These are phyloP conservation scores for Suillus weaverae DNA, from an alignment of 768 basidiomycete genomes.

Conservation along the genomic window DNA sequence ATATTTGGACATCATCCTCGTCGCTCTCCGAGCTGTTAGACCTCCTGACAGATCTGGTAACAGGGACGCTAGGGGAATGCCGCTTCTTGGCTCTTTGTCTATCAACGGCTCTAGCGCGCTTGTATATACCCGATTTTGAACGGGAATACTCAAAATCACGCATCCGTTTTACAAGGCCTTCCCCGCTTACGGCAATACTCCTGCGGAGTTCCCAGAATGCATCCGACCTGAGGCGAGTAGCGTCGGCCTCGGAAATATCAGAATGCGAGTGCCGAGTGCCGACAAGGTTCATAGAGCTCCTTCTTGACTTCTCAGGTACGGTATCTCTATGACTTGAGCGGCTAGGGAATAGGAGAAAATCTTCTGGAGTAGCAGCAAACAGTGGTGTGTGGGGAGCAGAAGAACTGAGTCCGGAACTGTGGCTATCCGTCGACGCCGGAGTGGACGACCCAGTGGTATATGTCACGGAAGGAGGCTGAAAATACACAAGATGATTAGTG, in stretches of 20 bases:
- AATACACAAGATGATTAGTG: constrained; percentile 11
- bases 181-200: constrained; percentile 63
- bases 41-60: constrained; percentile 17
- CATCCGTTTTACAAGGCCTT: constrained; percentile 71
- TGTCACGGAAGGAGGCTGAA: constrained; percentile 16
- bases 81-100: constrained; percentile 43
- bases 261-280: constrained; percentile 21
- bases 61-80: constrained; percentile 26
- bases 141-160: constrained; percentile 64
- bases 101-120: constrained; percentile 40
- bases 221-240: constrained; percentile 52
- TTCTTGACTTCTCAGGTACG: constrained; percentile 12
- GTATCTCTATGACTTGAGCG: constrained; percentile 14
- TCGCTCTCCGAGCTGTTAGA: constrained; percentile 34
- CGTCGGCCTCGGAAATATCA: constrained; percentile 29
- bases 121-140: constrained; percentile 39
- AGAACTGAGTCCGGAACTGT: constrained; percentile 22
- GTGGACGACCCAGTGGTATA: constrained; percentile 30
- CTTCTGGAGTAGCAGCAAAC: constrained; percentile 50
- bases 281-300: constrained; percentile 24
- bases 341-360: constrained; percentile 47
- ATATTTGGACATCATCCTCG: constrained; percentile 61
- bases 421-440: constrained; percentile 30
- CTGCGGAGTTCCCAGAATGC: constrained; percentile 67
- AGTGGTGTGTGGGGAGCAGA: constrained; percentile 33